Evolutionary conservation across 2,329 filamentous ascomycete species (phyloP).

Genomic region (Colletotrichum theobromicola): DNA sequence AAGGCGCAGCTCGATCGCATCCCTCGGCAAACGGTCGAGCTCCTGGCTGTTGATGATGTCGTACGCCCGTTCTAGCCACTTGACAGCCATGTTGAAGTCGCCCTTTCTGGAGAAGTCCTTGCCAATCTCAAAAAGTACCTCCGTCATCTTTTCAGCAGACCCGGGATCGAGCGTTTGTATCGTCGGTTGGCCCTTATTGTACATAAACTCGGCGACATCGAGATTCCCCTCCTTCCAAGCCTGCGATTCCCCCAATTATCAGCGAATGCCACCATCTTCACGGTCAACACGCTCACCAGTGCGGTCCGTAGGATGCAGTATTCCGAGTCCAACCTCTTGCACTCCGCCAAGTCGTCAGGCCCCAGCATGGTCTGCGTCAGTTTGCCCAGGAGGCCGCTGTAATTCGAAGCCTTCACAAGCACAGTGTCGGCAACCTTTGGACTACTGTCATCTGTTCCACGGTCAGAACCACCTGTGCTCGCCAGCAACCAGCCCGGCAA

Average conservation of each 20-base stretch:
- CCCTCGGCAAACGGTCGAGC: constrained; percentile 59
- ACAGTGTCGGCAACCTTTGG: constrained; percentile 63
- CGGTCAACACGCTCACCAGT: constrained; percentile 55
- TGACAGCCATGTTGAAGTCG: constrained; percentile 60
- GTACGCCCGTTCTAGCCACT: constrained; percentile 77
- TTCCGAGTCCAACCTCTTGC: constrained; percentile 55
- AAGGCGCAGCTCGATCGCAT: constrained; percentile 68
- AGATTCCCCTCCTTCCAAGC: constrained; percentile 75
- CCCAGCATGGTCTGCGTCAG: constrained; percentile 26
- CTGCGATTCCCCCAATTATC: constrained; percentile 43
- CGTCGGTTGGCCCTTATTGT: constrained; percentile 58
- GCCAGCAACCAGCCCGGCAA: neutral
- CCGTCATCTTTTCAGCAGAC: constrained; percentile 66
- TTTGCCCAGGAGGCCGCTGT: constrained; percentile 47
- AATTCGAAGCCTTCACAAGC: constrained; percentile 68
- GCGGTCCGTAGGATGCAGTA: constrained; percentile 71
- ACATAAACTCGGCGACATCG: constrained; percentile 82
- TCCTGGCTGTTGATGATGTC: constrained; percentile 61
- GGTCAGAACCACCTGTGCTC: neutral
- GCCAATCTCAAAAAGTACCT: constrained; percentile 77
- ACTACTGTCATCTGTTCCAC: constrained; percentile 51
- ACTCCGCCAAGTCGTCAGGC: constrained; percentile 34
- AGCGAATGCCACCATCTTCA: neutral
- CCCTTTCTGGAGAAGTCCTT: constrained; percentile 57
- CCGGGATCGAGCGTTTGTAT: constrained; percentile 46